Evolutionary conservation across 768 basidiomycete genomes (phyloP).

Genomic region (Galerina marginata): DNA sequence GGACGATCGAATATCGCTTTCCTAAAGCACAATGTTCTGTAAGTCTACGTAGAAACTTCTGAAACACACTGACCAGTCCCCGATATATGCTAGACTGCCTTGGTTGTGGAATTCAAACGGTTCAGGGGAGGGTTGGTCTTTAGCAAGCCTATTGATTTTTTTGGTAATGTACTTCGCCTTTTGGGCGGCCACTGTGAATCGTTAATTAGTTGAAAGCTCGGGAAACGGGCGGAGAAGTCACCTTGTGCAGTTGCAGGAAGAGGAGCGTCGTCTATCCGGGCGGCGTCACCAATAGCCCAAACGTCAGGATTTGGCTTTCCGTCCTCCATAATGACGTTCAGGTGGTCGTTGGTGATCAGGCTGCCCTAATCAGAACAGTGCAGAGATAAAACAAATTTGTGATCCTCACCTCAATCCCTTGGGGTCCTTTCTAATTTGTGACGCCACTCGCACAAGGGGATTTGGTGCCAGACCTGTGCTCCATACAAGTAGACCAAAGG

Average conservation of each 20-base stretch:
- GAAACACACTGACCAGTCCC: slow-evolving; percentile 59
- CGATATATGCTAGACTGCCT: slow-evolving; percentile 82
- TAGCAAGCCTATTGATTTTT: slow-evolving; percentile 67
- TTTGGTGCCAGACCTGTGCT: slow-evolving; percentile 86
- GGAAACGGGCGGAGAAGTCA: slow-evolving; percentile 16
- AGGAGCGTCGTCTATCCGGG: slow-evolving; percentile 56
- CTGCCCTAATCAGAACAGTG: slow-evolving; percentile 24
- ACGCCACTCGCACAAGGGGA: slow-evolving; percentile 70
- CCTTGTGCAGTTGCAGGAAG: slow-evolving; percentile 90
- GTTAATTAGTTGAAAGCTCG: slow-evolving; percentile 14
- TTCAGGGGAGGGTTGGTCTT: slow-evolving; percentile 47
- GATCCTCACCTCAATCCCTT: slow-evolving; percentile 55
- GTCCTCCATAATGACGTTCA: slow-evolving; percentile 64
- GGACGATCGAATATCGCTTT: slow-evolving; percentile 80
- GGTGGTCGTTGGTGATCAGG: slow-evolving; percentile 54
- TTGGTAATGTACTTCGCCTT: slow-evolving; percentile 72
- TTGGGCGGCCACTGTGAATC: slow-evolving; percentile 69
- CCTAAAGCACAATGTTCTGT: slow-evolving; percentile 40
- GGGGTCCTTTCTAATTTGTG: slow-evolving; percentile 63
- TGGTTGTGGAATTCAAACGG: slow-evolving; percentile 75
- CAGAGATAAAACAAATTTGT: not conserved
- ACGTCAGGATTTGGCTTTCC: slow-evolving; percentile 67
- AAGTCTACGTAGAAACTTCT: not conserved
- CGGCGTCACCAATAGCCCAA: slow-evolving; percentile 84
- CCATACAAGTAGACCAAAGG: slow-evolving; percentile 87